phyloP scores from a whole-genome alignment of 305 asterid species.

The Plantago coronopus region DNA sequence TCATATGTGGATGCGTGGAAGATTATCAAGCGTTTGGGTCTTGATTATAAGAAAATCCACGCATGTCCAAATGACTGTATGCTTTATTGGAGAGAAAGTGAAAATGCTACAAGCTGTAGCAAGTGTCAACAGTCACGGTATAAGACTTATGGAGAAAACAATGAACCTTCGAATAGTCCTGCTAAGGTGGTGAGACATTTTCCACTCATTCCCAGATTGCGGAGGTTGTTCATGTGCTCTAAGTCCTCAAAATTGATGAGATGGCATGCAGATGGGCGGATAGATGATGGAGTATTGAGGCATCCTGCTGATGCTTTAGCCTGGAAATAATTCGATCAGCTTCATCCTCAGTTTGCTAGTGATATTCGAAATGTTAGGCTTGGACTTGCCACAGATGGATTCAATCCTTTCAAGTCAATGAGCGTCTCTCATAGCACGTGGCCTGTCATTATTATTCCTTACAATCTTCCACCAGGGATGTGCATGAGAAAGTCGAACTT shows the following conservation, averaged over 20 bases:
- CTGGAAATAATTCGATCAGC: neutral
- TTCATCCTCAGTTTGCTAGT: neutral
- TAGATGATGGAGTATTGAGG: neutral
- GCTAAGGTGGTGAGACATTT: conserved; percentile 4
- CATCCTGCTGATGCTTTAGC: neutral
- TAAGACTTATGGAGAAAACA: neutral
- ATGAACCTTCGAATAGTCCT: neutral
- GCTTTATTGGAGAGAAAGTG: neutral
- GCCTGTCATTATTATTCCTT: neutral
- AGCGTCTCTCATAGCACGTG: neutral
- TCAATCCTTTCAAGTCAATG: conserved; percentile 6
- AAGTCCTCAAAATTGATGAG: neutral
- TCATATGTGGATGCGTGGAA: neutral
- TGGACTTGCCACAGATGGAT: neutral
- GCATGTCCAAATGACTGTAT: neutral
- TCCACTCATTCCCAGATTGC: neutral
- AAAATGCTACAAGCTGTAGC: neutral
- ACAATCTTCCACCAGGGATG: neutral
- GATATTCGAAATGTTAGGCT: neutral
- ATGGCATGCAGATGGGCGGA: neutral
- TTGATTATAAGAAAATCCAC: neutral
- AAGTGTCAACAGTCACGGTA: neutral
- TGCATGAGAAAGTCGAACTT: neutral
- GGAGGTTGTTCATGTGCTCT: conserved; percentile 9
- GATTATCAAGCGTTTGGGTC: neutral